A percentile compares a stretch with the other conserved stretches of the same genome.
These are phyloP conservation scores for Barnettozyma populi DNA, from an alignment of 805 yeast genomes.

Conservation along the genomic window DNA sequence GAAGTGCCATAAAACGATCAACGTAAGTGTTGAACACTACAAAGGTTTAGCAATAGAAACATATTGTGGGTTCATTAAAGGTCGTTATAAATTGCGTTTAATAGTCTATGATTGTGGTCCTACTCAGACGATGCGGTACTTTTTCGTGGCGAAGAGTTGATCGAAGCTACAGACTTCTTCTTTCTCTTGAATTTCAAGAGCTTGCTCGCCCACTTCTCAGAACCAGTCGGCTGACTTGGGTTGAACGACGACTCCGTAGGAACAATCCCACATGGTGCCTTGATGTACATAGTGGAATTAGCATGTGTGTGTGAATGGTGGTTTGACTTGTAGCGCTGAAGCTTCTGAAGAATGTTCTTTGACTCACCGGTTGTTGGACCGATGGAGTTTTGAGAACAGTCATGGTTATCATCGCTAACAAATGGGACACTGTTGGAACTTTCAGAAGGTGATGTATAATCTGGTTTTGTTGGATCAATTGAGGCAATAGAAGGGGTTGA, in stretches of 20 bases:
- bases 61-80: neutral
- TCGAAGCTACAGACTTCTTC: conserved; percentile 3
- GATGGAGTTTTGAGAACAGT: neutral
- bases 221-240: conserved; percentile 12
- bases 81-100: neutral
- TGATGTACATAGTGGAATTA: conserved; percentile 2
- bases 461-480: neutral
- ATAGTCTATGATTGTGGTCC: neutral
- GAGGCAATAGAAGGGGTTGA: conserved; percentile 4
- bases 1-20: too few relatives aligned
- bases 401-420: neutral
- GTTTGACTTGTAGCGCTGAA: neutral
- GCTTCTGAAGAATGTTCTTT: neutral
- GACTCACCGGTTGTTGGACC: neutral
- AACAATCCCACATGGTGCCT: conserved; percentile 18
- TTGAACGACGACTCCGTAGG: conserved; percentile 11
- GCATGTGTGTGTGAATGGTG: neutral
- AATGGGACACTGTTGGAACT: neutral
- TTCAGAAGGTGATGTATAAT: neutral
- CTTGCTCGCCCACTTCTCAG: conserved; percentile 9
- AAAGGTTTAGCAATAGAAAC: neutral
- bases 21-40: neutral
- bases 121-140: neutral
- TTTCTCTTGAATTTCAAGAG: conserved; percentile 8
- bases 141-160: neutral